Evolutionary conservation across 1,284 basidiomycete species (phyloP), one percentile per base, ranked within the genome.

Genomic region (Vanrija sp.): DNA sequence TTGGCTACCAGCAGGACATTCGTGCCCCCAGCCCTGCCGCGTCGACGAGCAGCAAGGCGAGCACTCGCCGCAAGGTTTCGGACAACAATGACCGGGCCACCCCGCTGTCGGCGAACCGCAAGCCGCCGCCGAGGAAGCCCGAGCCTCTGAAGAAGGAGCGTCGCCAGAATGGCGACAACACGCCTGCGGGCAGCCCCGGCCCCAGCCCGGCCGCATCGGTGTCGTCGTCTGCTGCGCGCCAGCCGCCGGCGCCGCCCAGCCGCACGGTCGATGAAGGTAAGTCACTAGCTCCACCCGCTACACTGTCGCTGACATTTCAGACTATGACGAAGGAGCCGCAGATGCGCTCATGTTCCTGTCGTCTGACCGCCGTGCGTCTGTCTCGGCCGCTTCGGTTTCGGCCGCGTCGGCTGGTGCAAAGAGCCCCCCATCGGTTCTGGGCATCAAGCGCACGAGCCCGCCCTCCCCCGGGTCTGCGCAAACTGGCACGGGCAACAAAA

Each of bases 281-380:
- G 69, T 19, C 21, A 5, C 15, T 19, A 14, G 40, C 23, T 19
- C 14, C 44, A 34, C 3, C 7, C 28, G 21, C 43, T 44, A 45
- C 2, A 38, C 16, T 15, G 28, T 43, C n/a, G 23, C 28, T 16
- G 4, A 26, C 40, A n/a, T 60, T 50, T 21, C 49, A 76, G 75
- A 77, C 49, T 77, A 77, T 52, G 75, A 77, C 61, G 75, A 76
- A 60, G 72, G 73, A 10, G 72, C 71, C 14, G 72, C 68, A 18
- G 74, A 76, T 52, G 75, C 75, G 38, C 62, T 77, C 18, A 74
- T 77, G 73, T 63, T 66, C 16, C 61, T 76, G n/a, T 69, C 72
- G 46, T 67, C 72, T 4, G 71, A 74, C 55, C 67, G 69, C 38
- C 51, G 58, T 5, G 46, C 54, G 34, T 34, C 34, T 14, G 34